phyloP scores from a whole-genome alignment of 768 basidiomycete species.

The Leccinum variicolor region DNA sequence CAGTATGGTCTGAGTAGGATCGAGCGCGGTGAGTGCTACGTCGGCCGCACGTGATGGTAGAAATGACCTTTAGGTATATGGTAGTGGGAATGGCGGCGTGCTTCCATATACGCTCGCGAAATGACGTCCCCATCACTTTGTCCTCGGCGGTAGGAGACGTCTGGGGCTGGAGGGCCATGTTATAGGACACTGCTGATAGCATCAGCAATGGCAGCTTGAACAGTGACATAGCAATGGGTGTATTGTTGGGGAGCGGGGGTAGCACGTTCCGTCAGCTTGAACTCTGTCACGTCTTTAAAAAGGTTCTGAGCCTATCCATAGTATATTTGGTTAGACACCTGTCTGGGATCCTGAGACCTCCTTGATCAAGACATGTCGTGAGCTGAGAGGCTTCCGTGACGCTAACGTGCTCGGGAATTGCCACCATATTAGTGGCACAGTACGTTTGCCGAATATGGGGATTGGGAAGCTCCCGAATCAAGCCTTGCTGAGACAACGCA shows the following conservation, averaged over 20 bases:
- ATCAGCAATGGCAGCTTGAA: constrained; percentile 8
- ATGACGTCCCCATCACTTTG: constrained; percentile 1
- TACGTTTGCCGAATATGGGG: neutral
- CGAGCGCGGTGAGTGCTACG: neutral
- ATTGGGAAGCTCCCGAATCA: neutral
- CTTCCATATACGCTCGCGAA: constrained; percentile 5
- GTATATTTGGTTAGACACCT: neutral
- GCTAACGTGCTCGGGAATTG: neutral
- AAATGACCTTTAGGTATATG: neutral
- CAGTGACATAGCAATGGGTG: constrained; percentile 4
- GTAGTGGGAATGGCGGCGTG: neutral
- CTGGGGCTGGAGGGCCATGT: neutral
- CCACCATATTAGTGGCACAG: neutral
- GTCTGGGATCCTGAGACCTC: neutral
- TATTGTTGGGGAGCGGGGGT: neutral
- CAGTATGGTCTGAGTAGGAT: neutral
- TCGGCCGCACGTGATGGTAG: neutral
- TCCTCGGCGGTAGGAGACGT: neutral
- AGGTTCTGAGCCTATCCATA: neutral
- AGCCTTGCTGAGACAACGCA: neutral
- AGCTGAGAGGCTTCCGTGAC: neutral
- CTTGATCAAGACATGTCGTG: neutral
- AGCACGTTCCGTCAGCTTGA: neutral
- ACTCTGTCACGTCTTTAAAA: neutral
- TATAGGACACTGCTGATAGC: constrained; percentile 3